Evolutionary conservation across 805 yeast species (phyloP), one percentile per base, ranked within the genome.

Genomic region (Schwanniomyces pseudopolymorphus): DNA sequence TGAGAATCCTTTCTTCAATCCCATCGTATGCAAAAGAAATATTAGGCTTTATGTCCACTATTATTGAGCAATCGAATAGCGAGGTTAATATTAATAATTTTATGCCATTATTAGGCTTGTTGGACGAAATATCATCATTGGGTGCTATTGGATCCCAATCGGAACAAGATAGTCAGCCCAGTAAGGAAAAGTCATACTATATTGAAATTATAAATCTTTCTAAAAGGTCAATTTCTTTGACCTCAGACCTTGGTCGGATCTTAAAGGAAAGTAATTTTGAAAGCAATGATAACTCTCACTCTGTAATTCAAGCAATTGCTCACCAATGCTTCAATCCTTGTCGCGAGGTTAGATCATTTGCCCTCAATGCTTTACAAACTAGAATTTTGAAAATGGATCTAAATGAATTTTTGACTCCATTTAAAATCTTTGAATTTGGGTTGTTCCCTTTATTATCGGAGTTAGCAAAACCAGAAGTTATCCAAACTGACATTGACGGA

Each of bases 261-360:
- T 57, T 74, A 13, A 60, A 60, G 8, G 51, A 62, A 5, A 55
- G 60, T 11, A 60, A 62, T 3, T 73, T 75, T 49, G 56, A 66
- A n/a, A 66, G 63, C 4, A 59, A 65, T 42, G 69, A 65, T 41
- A 44, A 68, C 17, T 70, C 81, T 54, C 78, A 77, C 52, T 85
- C 96, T 1, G 70, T 88, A 49, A 73, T 87, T 24, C 92, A 89
- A 59, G 95, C 95, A 0, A 72, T 90, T 44, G 89, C 94, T 0
- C 92, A 87, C 57, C 97, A 91, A 62, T 87, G 96, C 61, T 78
- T 86, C 60, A 90, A 90, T 57, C 96, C 96, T 16, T 88, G 96
- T 61, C 72, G 88, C 22, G 90, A 87, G 58, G 70, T 90, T 9
- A 72, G 96, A 33, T 64, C 77, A 0, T 80, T 76, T 61, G 91